These are phyloP conservation scores for Hyaloperonospora brassicae DNA, from an alignment of 352 stramenopile species.

Conservation along the genomic window DNA sequence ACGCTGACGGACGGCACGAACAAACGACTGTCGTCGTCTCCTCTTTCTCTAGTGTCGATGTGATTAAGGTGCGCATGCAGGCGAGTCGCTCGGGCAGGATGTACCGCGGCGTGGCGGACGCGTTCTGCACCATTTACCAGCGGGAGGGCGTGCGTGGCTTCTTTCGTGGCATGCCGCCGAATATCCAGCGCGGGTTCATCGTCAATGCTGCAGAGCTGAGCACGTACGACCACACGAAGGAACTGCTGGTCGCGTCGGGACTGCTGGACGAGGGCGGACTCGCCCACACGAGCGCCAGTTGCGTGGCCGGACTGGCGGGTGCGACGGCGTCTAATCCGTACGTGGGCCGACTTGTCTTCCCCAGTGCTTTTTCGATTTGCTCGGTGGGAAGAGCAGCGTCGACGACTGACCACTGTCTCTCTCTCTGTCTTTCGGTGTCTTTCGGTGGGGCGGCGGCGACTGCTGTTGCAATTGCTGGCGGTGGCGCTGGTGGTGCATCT, in stretches of 20 bases:
- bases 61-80: constrained; percentile 87
- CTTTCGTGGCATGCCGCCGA: constrained; percentile 71
- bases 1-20: too few relatives aligned
- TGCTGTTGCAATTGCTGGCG: too few relatives aligned
- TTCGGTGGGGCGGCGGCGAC: too few relatives aligned
- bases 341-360: constrained; percentile 4
- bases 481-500: not conserved
- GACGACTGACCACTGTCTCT: constrained; percentile 3
- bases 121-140: constrained; percentile 64
- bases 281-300: constrained; percentile 68
- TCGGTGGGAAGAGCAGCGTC: not conserved
- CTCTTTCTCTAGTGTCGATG: constrained; percentile 53
- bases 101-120: constrained; percentile 62
- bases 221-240: constrained; percentile 84
- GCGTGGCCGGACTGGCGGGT: constrained; percentile 65
- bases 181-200: constrained; percentile 81
- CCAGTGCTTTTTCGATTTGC: not conserved
- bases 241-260: constrained; percentile 57
- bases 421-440: too few relatives aligned
- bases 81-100: constrained; percentile 57
- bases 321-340: constrained; percentile 71
- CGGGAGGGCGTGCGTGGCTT: constrained; percentile 67
- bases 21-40: not conserved
- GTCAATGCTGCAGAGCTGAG: constrained; percentile 81
- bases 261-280: constrained; percentile 53